Percentiles rank a stretch among this genome's conserved stretches.
Conservation (phyloP, 139 green algal species). For the Microglena sp. region DNA sequence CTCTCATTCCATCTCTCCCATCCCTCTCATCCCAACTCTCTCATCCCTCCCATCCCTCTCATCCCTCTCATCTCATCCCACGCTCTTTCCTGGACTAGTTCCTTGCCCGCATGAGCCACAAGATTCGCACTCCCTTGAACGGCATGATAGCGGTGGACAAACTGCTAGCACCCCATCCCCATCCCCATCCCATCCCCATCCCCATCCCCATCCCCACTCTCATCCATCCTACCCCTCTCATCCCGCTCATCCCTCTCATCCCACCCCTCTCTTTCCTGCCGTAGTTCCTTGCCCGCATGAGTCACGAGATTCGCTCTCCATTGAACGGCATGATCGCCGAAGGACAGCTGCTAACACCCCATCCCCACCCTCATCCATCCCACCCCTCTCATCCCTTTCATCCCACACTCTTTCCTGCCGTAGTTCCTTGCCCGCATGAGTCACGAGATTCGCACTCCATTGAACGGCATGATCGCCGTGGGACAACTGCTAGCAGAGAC, state of each 20-base stretch:
- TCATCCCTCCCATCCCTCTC: neutral
- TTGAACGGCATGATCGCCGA: conserved; percentile 74
- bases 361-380: neutral
- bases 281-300: neutral
- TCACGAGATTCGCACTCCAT: conserved; percentile 88
- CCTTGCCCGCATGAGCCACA: conserved; percentile 87
- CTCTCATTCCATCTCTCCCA: too few relatives aligned
- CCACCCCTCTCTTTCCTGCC: neutral
- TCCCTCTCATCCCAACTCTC: neutral
- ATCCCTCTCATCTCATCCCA: neutral
- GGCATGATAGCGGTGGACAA: conserved; percentile 88
- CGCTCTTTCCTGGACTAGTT: conserved; percentile 46
- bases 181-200: neutral
- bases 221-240: neutral
- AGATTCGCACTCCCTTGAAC: conserved; percentile 91
- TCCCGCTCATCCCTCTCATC: neutral
- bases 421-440: conserved; percentile 90
- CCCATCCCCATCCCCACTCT: neutral
- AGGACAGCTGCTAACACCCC: conserved; percentile 70
- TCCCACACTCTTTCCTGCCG: conserved; percentile 8
- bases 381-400: neutral
- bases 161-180: too few relatives aligned
- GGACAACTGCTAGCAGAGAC: conserved; percentile 76
- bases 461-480: conserved; percentile 90
- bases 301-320: neutral